Percentiles rank a stretch among this genome's conserved stretches.
Conservation (phyloP, 2,329 filamentous ascomycete genomes). For the Sclerotinia nivalis region DNA sequence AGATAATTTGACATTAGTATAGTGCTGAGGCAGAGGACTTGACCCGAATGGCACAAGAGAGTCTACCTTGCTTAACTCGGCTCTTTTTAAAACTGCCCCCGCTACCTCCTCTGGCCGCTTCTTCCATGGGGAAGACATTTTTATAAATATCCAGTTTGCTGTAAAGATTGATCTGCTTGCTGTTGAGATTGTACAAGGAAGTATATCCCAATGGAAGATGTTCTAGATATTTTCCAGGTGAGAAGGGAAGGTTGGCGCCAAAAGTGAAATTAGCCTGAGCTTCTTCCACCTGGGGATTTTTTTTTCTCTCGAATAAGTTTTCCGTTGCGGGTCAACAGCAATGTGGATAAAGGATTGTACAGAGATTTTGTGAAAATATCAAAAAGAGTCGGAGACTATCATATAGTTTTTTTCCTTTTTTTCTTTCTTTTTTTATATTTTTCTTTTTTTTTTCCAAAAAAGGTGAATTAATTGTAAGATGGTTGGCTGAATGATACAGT, state of each 20-base stretch:
- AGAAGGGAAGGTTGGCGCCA: slow-evolving; percentile 28
- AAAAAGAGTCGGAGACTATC: neutral
- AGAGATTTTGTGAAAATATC: neutral
- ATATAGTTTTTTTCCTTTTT: neutral
- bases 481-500: slow-evolving; percentile 3
- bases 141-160: slow-evolving; percentile 9
- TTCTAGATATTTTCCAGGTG: slow-evolving; percentile 16
- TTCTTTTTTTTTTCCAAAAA: neutral
- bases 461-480: slow-evolving; percentile 10
- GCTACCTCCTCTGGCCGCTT: slow-evolving; percentile 64
- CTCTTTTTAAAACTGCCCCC: slow-evolving; percentile 70
- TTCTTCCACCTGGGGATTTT: slow-evolving; percentile 17
- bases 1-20: slow-evolving; percentile 32
- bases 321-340: slow-evolving; percentile 19
- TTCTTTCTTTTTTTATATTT: too few species aligned
- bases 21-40: slow-evolving; percentile 5
- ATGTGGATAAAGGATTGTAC: slow-evolving; percentile 10
- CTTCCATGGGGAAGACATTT: slow-evolving; percentile 62
- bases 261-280: slow-evolving; percentile 24
- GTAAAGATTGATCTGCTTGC: neutral
- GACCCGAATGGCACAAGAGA: slow-evolving; percentile 21
- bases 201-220: slow-evolving; percentile 1
- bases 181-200: neutral
- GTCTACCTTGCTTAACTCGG: slow-evolving; percentile 73
- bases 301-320: slow-evolving; percentile 20